A percentile compares a stretch with the other conserved stretches of the same genome.
phyloP scores from a whole-genome alignment of 352 stramenopile genomes.

The Globisporangium sylvaticum region DNA sequence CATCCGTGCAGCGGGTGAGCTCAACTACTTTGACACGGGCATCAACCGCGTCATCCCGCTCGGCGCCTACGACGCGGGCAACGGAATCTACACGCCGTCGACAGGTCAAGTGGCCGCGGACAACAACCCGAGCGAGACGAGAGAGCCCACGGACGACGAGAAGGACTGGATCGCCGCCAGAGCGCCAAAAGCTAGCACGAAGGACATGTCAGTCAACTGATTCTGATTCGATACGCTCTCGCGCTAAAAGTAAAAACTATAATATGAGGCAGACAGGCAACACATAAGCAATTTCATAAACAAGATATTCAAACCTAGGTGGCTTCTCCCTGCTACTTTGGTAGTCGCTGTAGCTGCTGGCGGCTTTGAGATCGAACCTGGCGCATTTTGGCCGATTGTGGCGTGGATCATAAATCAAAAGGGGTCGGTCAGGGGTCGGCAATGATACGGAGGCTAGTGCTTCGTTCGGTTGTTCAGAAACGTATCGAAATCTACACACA shows the following conservation, averaged over 20 bases:
- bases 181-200: conserved; percentile 65
- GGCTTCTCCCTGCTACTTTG: not conserved
- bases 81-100: conserved; percentile 69
- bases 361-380: not conserved
- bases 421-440: not conserved
- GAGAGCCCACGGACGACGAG: conserved; percentile 47
- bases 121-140: conserved; percentile 47
- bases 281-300: not conserved
- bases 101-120: conserved; percentile 48
- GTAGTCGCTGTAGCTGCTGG: not conserved
- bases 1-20: conserved; percentile 49
- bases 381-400: not conserved
- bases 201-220: conserved; percentile 67
- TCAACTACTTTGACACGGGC: conserved; percentile 72
- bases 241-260: not conserved
- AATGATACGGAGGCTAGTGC: conserved; percentile 8
- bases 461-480: conserved; percentile 36
- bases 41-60: conserved; percentile 61
- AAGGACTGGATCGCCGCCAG: conserved; percentile 53
- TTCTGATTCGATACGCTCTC: not conserved
- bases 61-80: conserved; percentile 70
- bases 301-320: not conserved
- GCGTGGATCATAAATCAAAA: conserved; percentile 15
- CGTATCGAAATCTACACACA: conserved; percentile 39
- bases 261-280: not conserved